These are phyloP conservation scores for Lyophyllum shimeji DNA, from an alignment of 768 basidiomycete species.

Conservation along the genomic window DNA sequence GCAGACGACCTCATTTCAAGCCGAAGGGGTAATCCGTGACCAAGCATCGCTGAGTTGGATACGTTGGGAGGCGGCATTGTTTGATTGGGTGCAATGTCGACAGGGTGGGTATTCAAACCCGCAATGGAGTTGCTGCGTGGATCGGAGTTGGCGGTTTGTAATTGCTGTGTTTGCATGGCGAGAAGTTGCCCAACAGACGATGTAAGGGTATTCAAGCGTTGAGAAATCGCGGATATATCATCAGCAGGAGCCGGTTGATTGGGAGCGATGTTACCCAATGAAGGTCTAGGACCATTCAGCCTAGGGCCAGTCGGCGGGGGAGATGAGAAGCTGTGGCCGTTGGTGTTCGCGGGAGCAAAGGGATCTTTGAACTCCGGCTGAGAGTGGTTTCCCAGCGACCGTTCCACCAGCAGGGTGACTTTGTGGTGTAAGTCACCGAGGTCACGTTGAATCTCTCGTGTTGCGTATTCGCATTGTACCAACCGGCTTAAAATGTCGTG, in stretches of 20 bases:
- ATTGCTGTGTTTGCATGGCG: constrained; percentile 74
- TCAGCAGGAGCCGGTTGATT: constrained; percentile 68
- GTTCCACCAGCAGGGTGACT: constrained; percentile 73
- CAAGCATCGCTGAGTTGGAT: constrained; percentile 42
- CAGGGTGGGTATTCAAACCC: constrained; percentile 37
- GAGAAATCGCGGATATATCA: constrained; percentile 75
- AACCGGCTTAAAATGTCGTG: constrained; percentile 77
- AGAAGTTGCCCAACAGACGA: constrained; percentile 85
- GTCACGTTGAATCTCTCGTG: constrained; percentile 73
- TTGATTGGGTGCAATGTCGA: constrained; percentile 51
- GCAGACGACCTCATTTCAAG: constrained; percentile 60
- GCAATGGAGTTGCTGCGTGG: constrained; percentile 42
- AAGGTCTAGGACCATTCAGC: constrained; percentile 54
- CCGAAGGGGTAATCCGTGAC: constrained; percentile 64
- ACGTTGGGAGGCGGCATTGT: constrained; percentile 39
- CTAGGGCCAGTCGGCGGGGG: constrained; percentile 45
- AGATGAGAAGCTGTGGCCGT: constrained; percentile 32
- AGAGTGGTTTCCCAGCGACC: constrained; percentile 43
- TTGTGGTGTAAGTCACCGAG: constrained; percentile 75
- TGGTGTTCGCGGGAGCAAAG: constrained; percentile 51
- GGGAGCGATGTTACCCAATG: constrained; percentile 68
- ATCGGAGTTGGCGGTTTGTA: constrained; percentile 46
- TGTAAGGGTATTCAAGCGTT: constrained; percentile 75
- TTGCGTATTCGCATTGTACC: constrained; percentile 64
- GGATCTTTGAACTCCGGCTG: constrained; percentile 86